Conservation (phyloP, 805 yeast species). For the Lachancea thermotolerans region DNA sequence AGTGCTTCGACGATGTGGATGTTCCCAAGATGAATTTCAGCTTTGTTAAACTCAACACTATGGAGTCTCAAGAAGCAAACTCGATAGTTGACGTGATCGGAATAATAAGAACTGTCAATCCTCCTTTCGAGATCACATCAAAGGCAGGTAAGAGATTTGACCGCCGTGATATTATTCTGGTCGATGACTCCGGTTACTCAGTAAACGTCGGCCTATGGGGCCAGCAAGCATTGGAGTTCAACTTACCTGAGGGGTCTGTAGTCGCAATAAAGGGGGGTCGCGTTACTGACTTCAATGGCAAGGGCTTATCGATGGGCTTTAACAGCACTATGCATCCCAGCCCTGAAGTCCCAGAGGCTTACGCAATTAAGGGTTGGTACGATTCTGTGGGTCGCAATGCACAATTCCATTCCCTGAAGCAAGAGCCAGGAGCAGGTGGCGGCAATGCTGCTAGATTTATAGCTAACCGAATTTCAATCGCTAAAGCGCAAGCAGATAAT, state of each 20-base stretch:
- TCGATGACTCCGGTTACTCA: conserved; percentile 74
- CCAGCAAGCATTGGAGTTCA: conserved; percentile 72
- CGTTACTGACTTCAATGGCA: conserved; percentile 83
- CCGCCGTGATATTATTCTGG: conserved; percentile 81
- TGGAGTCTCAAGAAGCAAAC: conserved; percentile 64
- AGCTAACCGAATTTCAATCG: conserved; percentile 57
- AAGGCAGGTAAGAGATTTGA: conserved; percentile 89
- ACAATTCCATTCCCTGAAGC: conserved; percentile 53
- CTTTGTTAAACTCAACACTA: conserved; percentile 60
- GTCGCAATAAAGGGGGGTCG: conserved; percentile 87
- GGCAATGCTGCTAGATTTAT: conserved; percentile 37
- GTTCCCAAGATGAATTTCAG: conserved; percentile 78
- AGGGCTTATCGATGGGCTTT: conserved; percentile 72
- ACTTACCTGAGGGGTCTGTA: conserved; percentile 68
- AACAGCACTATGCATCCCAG: conserved; percentile 68
- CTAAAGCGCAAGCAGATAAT: conserved; percentile 56
- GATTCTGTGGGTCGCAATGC: conserved; percentile 67
- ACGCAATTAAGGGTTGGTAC: conserved; percentile 89
- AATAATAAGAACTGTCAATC: conserved; percentile 69
- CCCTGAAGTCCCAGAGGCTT: conserved; percentile 88
- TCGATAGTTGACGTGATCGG: conserved; percentile 82
- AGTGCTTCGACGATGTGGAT: conserved; percentile 49
- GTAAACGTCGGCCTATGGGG: conserved; percentile 88
- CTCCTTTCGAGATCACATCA: conserved; percentile 71
- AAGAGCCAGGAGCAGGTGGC: conserved; percentile 39